Percentiles rank a stretch among this genome's conserved stretches.
Evolutionary conservation across 176 grass and related monocot genomes (phyloP).

Genomic region (Oryza meridionalis): DNA sequence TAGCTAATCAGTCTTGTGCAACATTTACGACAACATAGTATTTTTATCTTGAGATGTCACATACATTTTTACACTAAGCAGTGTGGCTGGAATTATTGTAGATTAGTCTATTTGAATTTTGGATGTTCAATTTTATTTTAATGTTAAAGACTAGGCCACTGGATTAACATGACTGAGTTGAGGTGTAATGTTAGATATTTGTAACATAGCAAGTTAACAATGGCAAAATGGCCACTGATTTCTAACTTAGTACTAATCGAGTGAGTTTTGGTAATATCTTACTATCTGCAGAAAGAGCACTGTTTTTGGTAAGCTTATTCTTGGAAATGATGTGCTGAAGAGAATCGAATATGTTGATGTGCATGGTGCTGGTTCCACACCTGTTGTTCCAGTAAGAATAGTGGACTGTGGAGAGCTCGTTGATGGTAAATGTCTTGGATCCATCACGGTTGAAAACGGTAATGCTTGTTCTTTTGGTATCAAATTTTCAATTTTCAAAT

Average conservation of each 20-base stretch:
- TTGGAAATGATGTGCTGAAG: slow-evolving; percentile 76
- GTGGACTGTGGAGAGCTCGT: slow-evolving; percentile 80
- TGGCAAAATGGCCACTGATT: background rate
- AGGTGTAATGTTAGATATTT: slow-evolving; percentile 7
- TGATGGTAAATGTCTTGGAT: slow-evolving; percentile 45
- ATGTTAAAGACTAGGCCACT: background rate
- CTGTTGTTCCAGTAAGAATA: slow-evolving; percentile 76
- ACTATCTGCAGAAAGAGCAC: slow-evolving; percentile 71
- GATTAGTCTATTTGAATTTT: background rate
- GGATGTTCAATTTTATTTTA: slow-evolving; percentile 18
- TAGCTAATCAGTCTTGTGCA: background rate
- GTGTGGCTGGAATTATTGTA: slow-evolving; percentile 1
- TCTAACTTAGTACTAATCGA: slow-evolving; percentile 10
- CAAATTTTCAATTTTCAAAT: slow-evolving; percentile 9
- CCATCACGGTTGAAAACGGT: slow-evolving; percentile 53
- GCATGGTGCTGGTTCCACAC: slow-evolving; percentile 43
- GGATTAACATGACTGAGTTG: background rate
- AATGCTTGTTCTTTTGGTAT: background rate
- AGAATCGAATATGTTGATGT: slow-evolving; percentile 91
- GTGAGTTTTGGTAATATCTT: slow-evolving; percentile 26
- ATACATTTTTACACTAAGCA: background rate
- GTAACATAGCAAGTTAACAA: slow-evolving; percentile 11
- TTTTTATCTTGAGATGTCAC: background rate
- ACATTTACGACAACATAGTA: background rate
- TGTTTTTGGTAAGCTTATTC: slow-evolving; percentile 95